Evolutionary conservation across 2,329 filamentous ascomycete species (phyloP).

Genomic region (Sporothrix humicola): DNA sequence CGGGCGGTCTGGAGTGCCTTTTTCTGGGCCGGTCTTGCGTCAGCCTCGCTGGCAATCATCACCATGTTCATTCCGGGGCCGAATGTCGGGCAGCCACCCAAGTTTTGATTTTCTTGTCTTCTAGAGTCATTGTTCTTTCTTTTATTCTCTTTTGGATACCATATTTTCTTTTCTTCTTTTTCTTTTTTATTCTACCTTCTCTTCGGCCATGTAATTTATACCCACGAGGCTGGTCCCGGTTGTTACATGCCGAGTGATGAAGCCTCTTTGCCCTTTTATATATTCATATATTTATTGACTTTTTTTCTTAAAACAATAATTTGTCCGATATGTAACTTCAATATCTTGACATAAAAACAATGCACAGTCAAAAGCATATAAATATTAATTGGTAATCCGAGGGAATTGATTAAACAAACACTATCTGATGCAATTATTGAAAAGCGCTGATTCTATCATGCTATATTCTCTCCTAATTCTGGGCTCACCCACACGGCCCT

Average conservation of each 20-base stretch:
- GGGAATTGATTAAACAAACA: background rate
- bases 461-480: background rate
- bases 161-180: background rate
- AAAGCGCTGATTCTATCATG: background rate
- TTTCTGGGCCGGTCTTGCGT: slow-evolving; percentile 45
- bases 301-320: background rate
- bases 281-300: background rate
- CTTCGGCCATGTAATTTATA: slow-evolving; percentile 24
- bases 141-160: background rate
- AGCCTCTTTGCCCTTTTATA: background rate
- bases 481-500: background rate
- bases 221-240: slow-evolving; percentile 15
- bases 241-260: slow-evolving; percentile 21
- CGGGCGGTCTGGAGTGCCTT: slow-evolving; percentile 45
- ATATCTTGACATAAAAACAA: background rate
- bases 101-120: background rate
- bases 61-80: slow-evolving; percentile 44
- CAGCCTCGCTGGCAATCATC: slow-evolving; percentile 42
- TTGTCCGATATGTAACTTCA: background rate
- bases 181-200: background rate
- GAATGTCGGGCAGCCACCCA: background rate
- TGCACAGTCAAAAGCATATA: background rate
- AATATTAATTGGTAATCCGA: background rate
- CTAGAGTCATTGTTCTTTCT: background rate
- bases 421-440: background rate